These are phyloP conservation scores for Gossypium trilobum DNA, from an alignment of 441 rosid species.

Conservation along the genomic window DNA sequence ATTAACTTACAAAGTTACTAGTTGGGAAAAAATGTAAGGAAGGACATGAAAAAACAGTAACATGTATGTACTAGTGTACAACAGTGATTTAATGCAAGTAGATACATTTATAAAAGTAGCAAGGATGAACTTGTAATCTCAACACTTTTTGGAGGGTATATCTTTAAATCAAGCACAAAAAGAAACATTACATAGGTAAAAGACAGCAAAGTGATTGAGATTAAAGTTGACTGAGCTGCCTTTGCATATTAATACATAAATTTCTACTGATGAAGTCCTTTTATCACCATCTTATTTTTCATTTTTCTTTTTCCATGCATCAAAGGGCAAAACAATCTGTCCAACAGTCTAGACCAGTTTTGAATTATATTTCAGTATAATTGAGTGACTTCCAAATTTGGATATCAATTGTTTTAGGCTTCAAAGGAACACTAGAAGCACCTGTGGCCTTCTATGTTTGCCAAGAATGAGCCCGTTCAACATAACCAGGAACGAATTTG, in stretches of 20 bases:
- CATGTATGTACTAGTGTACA: not conserved
- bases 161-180: not conserved
- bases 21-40: not conserved
- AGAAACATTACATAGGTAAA: not conserved
- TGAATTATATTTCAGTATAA: not conserved
- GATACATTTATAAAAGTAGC: not conserved
- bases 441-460: slow-evolving; percentile 91
- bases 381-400: not conserved
- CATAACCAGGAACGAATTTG: slow-evolving; percentile 72
- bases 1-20: not conserved
- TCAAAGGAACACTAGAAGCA: slow-evolving; percentile 19
- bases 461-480: slow-evolving; percentile 90
- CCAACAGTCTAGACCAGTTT: not conserved
- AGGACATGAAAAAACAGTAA: not conserved
- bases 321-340: not conserved
- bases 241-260: not conserved
- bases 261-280: not conserved
- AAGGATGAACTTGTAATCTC: not conserved
- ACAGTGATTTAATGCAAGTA: not conserved
- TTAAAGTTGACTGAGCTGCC: not conserved
- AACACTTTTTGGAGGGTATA: not conserved
- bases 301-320: not conserved
- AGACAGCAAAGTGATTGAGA: not conserved
- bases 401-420: not conserved
- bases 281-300: not conserved